Evolutionary conservation across 2,329 filamentous ascomycete genomes (phyloP), one percentile per base, ranked within the genome.

Genomic region (Ceratocystiopsis sp.): DNA sequence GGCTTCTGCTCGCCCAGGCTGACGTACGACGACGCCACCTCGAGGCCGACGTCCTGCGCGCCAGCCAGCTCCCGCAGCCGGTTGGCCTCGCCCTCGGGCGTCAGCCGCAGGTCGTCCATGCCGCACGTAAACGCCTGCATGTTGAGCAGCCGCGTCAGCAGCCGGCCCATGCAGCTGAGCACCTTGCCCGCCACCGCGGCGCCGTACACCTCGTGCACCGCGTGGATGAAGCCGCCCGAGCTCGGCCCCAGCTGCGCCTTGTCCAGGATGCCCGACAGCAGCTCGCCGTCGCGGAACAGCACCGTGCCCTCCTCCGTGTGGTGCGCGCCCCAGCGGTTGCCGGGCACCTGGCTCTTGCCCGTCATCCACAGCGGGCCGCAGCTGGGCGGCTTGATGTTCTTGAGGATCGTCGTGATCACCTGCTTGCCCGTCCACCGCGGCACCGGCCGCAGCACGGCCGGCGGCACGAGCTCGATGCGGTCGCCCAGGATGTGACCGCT

Each of bases 101-200:
- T 96, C 42, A 98, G 73, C 45, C 82, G 76, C 46, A 98, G 68
- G 67, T 98, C 93, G 54, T 98, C 89, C 61, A 98, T 94, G 57
- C 93, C 93, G 59, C 91, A 98, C 50, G 84, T 91, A 59, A 96
- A 96, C 2, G 89, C 91, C 42, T 87, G 75, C 78, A 95, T 93
- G 56, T 91, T 84, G 47, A 96, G 69, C 50, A 87, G 80, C 54
- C 87, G 81, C 0, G 91, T 98, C 49, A 98, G 64, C 21, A 98
- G 69, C 45, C 91, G 78, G 43, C 91, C 91, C 44, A 98, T 69
- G 52, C 89, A 81, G 66, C 86, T 93, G 43, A 98, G 73, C 11
- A 94, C 67, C 56, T 84, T 85, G 33, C 91, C 89, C 17, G 91
- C 89, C 49, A 81, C 71, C 15, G 80, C 80, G 45, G 91, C 81